These are phyloP conservation scores for Penicillium mononematosum DNA, from an alignment of 495 filamentous ascomycete genomes.

Conservation along the genomic window DNA sequence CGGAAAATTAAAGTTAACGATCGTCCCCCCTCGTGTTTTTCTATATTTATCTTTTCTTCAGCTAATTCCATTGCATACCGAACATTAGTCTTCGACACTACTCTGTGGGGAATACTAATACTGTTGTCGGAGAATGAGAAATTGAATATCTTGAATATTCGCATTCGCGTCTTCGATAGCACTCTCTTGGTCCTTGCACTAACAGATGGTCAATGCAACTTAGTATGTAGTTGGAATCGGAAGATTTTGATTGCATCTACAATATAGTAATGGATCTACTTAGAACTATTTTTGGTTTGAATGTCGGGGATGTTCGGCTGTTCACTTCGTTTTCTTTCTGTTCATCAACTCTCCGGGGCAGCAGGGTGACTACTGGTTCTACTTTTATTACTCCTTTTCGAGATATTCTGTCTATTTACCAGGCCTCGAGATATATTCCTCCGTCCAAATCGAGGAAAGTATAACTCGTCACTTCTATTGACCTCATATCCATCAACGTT, in stretches of 20 bases:
- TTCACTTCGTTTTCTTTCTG: not conserved
- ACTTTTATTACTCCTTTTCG: not conserved
- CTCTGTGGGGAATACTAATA: not conserved
- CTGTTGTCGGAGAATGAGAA: not conserved
- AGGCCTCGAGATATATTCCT: not conserved
- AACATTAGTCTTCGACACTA: not conserved
- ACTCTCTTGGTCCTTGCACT: not conserved
- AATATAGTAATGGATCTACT: not conserved
- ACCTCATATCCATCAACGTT: not conserved
- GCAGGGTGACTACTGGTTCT: not conserved
- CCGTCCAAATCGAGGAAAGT: not conserved
- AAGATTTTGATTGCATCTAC: not conserved
- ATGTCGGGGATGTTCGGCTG: not conserved
- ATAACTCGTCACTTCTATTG: not conserved
- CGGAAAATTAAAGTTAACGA: not conserved
- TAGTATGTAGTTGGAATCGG: not conserved
- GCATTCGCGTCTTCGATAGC: constrained; percentile 11
- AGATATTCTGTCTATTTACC: not conserved
- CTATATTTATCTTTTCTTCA: constrained; percentile 7
- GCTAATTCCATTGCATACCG: not conserved
- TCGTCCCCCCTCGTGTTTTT: not conserved
- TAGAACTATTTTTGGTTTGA: not conserved
- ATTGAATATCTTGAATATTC: not conserved
- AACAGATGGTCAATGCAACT: not conserved
- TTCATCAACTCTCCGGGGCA: not conserved